Percentiles rank a stretch among this genome's conserved stretches.
phyloP scores from a whole-genome alignment of 805 yeast species.

The Yamadazyma phyllophila region DNA sequence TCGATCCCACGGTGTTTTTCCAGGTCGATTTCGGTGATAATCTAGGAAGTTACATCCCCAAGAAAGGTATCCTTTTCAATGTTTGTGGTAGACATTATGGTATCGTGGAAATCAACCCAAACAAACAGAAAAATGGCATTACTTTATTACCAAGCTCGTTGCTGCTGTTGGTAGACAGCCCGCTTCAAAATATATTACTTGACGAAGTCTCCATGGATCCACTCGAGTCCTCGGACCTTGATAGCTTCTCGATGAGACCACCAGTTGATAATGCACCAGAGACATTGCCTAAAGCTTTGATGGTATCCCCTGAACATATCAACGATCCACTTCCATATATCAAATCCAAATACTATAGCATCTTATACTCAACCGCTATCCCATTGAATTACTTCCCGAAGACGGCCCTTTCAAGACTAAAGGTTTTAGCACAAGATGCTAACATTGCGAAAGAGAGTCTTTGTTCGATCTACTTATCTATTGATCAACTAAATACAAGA shows the following conservation, averaged over 20 bases:
- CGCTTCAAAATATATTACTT: no score
- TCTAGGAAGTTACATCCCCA: slow-evolving; percentile 11
- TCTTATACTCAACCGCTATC: slow-evolving; percentile 37
- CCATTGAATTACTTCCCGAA: slow-evolving; percentile 45
- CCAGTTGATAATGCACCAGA: slow-evolving; percentile 5
- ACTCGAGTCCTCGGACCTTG: not conserved
- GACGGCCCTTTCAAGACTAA: slow-evolving; percentile 48
- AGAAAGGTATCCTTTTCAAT: slow-evolving; percentile 13
- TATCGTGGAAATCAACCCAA: slow-evolving; percentile 10
- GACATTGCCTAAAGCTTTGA: not conserved
- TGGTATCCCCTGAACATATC: slow-evolving; percentile 15
- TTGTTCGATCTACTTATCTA: slow-evolving; percentile 28
- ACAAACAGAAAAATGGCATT: slow-evolving; percentile 3
- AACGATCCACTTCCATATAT: slow-evolving; percentile 30
- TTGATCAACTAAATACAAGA: slow-evolving; percentile 42
- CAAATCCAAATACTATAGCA: slow-evolving; percentile 32
- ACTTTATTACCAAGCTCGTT: not conserved
- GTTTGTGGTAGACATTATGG: slow-evolving; percentile 9
- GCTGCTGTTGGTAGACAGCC: no score
- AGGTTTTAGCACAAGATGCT: slow-evolving; percentile 37
- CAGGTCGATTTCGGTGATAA: slow-evolving; percentile 11
- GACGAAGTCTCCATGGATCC: not conserved
- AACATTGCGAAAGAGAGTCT: slow-evolving; percentile 13
- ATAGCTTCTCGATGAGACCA: slow-evolving; percentile 17
- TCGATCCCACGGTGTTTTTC: not conserved